Evolutionary conservation across 306 rosid species (phyloP).

Genomic region (Myrica gale): DNA sequence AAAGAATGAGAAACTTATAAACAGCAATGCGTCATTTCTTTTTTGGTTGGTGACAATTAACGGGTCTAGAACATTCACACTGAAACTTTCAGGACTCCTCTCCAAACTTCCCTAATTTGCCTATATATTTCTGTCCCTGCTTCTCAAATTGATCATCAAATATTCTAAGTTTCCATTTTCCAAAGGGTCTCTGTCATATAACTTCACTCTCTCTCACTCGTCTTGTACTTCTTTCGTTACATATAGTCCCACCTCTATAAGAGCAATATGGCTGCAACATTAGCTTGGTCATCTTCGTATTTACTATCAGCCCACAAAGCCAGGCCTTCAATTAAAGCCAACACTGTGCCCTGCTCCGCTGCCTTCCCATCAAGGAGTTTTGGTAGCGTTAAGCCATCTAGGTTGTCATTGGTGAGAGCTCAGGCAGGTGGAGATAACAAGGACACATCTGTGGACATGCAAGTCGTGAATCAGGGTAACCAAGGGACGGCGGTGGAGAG

Average conservation of each 20-base stretch:
- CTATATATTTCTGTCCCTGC: slow-evolving; percentile 38
- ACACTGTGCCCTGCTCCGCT: slow-evolving; percentile 29
- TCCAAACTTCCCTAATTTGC: slow-evolving; percentile 34
- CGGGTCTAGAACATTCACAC: slow-evolving; percentile 52
- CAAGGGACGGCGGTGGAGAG: slow-evolving; percentile 42
- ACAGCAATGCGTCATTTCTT: not conserved
- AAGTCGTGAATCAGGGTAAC: slow-evolving; percentile 33
- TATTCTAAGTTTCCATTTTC: no score
- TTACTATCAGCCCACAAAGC: slow-evolving; percentile 35
- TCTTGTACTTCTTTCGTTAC: not conserved
- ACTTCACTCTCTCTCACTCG: not conserved
- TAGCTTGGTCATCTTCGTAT: slow-evolving; percentile 42
- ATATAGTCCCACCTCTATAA: not conserved
- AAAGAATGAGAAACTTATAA: slow-evolving; percentile 31
- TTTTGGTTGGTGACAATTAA: slow-evolving; percentile 1
- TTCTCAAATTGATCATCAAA: no score
- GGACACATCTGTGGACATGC: slow-evolving; percentile 57
- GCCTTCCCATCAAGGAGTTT: slow-evolving; percentile 28
- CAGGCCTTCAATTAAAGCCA: slow-evolving; percentile 4
- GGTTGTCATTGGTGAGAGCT: slow-evolving; percentile 40
- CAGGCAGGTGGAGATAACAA: slow-evolving; percentile 41
- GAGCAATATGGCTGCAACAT: slow-evolving; percentile 51
- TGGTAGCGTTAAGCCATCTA: not conserved
- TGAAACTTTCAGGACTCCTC: slow-evolving; percentile 49
- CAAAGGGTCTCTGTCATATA: not conserved